Evolutionary conservation across 768 basidiomycete genomes (phyloP).

Genomic region (Collybia sp.): DNA sequence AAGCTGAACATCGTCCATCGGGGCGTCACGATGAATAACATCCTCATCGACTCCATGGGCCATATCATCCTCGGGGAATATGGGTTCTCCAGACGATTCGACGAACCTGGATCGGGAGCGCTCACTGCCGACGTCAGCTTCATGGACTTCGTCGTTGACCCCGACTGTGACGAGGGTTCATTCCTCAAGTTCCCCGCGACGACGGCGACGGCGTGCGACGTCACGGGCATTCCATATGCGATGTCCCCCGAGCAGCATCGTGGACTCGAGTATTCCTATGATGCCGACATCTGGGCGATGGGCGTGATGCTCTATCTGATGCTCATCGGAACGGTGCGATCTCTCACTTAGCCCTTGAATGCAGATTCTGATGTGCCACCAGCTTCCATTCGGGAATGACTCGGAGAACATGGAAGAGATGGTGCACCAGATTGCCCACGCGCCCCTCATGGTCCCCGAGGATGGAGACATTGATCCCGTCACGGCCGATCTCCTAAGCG

Average conservation of each 20-base stretch:
- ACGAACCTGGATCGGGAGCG: background rate
- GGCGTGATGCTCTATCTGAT: slow-evolving; percentile 68
- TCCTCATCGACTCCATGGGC: slow-evolving; percentile 11
- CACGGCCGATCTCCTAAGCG: background rate
- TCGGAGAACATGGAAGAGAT: no score
- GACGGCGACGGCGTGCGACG: slow-evolving; percentile 6
- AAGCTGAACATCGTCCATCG: slow-evolving; percentile 11
- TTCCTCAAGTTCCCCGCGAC: no score
- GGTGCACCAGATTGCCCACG: background rate
- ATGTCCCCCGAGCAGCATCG: slow-evolving; percentile 14
- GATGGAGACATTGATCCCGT: background rate
- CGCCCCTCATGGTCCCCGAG: background rate
- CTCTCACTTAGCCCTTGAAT: background rate
- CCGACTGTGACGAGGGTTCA: no score
- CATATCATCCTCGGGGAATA: slow-evolving; percentile 14
- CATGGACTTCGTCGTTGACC: no score
- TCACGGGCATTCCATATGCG: slow-evolving; percentile 13
- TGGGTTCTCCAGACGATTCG: slow-evolving; percentile 7
- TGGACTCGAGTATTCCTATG: slow-evolving; percentile 12
- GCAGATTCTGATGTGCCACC: no score
- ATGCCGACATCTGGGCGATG: slow-evolving; percentile 65
- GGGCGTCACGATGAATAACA: slow-evolving; percentile 16
- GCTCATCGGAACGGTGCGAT: slow-evolving; percentile 44
- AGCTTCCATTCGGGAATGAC: no score
- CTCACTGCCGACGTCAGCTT: slow-evolving; percentile 1